These are phyloP conservation scores for Mortierella sp. DNA, from an alignment of 371 early-diverging fungal genomes.

Conservation along the genomic window DNA sequence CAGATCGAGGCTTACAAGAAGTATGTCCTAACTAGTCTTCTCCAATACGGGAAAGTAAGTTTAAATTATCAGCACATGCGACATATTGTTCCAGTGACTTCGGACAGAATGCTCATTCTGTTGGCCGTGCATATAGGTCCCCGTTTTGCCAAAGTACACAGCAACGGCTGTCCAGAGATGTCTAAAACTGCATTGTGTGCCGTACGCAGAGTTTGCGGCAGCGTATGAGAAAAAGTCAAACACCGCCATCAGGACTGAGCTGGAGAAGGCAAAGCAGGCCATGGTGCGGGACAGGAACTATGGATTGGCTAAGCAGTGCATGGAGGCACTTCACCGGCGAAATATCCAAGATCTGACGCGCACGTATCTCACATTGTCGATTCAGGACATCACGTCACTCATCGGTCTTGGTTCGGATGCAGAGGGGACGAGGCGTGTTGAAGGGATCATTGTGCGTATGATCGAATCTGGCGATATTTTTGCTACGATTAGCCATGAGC, in stretches of 20 bases:
- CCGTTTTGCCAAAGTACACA: slow-evolving; percentile 73
- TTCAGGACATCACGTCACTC: slow-evolving; percentile 73
- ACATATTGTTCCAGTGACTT: not conserved
- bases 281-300: slow-evolving; percentile 67
- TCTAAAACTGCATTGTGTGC: slow-evolving; percentile 55
- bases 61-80: not conserved
- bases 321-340: slow-evolving; percentile 64
- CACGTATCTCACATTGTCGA: slow-evolving; percentile 80
- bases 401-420: slow-evolving; percentile 57
- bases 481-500: slow-evolving; percentile 69
- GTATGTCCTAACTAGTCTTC: slow-evolving; percentile 70
- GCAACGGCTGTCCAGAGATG: slow-evolving; percentile 62
- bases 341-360: slow-evolving; percentile 79
- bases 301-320: slow-evolving; percentile 80
- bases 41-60: slow-evolving; percentile 65
- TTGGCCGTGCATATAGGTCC: slow-evolving; percentile 28
- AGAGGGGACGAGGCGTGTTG: slow-evolving; percentile 20
- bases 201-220: slow-evolving; percentile 69
- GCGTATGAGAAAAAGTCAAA: slow-evolving; percentile 65
- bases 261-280: slow-evolving; percentile 21
- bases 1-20: slow-evolving; percentile 85
- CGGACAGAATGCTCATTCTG: not conserved
- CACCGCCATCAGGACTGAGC: slow-evolving; percentile 22
- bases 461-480: slow-evolving; percentile 67
- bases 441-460: slow-evolving; percentile 54